phyloP scores from a whole-genome alignment of 192 early-diverging fungal species.

The Linnemannia elongata region DNA sequence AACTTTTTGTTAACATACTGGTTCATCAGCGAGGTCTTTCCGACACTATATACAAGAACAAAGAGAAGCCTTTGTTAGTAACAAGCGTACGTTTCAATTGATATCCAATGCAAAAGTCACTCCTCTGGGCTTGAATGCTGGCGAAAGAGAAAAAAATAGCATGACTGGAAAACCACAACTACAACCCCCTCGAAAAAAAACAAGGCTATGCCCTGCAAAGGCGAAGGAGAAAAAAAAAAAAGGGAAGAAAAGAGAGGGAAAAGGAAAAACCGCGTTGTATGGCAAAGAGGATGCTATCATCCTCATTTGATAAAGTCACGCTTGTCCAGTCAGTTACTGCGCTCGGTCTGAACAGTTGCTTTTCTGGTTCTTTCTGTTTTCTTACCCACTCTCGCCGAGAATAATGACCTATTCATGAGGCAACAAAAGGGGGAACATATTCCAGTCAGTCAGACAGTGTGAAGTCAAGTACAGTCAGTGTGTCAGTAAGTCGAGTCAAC shows the following conservation, averaged over 20 bases:
- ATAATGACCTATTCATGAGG: constrained; percentile 76
- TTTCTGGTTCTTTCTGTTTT: constrained; percentile 2
- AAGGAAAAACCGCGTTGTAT: background rate
- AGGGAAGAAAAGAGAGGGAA: background rate
- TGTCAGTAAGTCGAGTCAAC: background rate
- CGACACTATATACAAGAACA: constrained; percentile 71
- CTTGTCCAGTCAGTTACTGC: constrained; percentile 28
- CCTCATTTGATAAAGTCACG: background rate
- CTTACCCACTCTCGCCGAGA: constrained; percentile 87
- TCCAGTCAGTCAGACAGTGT: background rate
- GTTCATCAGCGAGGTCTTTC: constrained; percentile 99
- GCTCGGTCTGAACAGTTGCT: background rate
- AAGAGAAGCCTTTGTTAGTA: background rate
- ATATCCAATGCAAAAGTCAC: background rate
- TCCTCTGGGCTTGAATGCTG: background rate
- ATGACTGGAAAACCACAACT: background rate
- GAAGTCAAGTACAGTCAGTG: background rate
- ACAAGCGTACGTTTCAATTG: background rate
- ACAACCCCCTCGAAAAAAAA: background rate
- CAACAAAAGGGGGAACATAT: background rate
- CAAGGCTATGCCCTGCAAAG: background rate
- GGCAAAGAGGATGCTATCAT: background rate
- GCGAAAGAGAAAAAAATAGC: background rate
- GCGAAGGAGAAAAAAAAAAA: background rate
- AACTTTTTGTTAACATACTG: constrained; percentile 99